A percentile compares a stretch with the other conserved stretches of the same genome.
Conservation (phyloP, 306 rosid species). For the Quillaja saponaria region DNA sequence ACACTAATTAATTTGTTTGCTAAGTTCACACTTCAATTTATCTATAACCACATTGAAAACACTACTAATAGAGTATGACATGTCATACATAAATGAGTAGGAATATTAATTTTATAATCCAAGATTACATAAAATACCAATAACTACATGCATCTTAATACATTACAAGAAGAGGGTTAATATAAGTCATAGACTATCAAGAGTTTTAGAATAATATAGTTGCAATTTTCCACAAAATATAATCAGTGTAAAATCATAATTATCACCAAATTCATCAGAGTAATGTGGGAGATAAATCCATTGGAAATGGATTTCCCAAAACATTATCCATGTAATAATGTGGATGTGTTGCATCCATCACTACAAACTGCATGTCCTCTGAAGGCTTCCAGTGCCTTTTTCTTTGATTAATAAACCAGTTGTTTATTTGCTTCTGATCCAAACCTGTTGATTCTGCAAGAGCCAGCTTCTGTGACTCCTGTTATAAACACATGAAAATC, state of each 20-base stretch:
- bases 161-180: slow-evolving; percentile 9
- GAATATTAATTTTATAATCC: background rate
- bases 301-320: slow-evolving; percentile 60
- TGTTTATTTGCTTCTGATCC: slow-evolving; percentile 97
- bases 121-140: slow-evolving; percentile 3
- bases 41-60: too few species aligned
- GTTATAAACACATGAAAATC: background rate
- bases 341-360: slow-evolving; percentile 82
- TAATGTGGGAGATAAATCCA: slow-evolving; percentile 68
- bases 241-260: background rate
- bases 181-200: background rate
- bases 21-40: too few species aligned
- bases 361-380: slow-evolving; percentile 95
- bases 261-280: slow-evolving; percentile 40
- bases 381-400: slow-evolving; percentile 98
- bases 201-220: background rate
- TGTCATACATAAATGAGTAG: background rate
- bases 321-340: slow-evolving; percentile 82
- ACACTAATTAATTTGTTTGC: too few species aligned
- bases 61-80: background rate
- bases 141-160: slow-evolving; percentile 6
- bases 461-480: slow-evolving; percentile 95
- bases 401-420: slow-evolving; percentile 98
- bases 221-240: background rate
- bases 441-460: slow-evolving; percentile 92